These are phyloP conservation scores for Colletotrichum sp. DNA, from an alignment of 2,329 filamentous ascomycete species.

Conservation along the genomic window DNA sequence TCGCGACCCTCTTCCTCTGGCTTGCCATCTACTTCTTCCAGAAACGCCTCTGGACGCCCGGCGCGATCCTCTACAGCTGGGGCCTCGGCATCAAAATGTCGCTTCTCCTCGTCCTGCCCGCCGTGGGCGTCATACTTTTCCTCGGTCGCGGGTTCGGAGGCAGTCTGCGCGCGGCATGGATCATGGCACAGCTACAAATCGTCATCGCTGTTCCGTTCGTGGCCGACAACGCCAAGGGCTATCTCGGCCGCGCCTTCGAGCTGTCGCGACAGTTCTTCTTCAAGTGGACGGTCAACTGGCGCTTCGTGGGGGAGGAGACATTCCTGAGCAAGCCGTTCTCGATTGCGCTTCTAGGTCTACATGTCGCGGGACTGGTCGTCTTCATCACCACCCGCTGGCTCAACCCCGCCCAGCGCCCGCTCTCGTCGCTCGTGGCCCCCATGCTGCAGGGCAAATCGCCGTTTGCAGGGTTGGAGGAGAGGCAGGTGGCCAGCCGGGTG, in stretches of 20 bases:
- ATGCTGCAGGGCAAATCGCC: constrained; percentile 49
- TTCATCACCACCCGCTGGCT: constrained; percentile 77
- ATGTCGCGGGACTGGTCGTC: constrained; percentile 67
- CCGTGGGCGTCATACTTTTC: constrained; percentile 77
- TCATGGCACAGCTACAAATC: constrained; percentile 82
- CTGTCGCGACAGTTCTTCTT: constrained; percentile 90
- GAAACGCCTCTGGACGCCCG: constrained; percentile 74
- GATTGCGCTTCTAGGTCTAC: constrained; percentile 66
- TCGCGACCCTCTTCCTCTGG: constrained; percentile 86
- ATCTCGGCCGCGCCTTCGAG: constrained; percentile 86
- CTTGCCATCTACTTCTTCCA: constrained; percentile 81
- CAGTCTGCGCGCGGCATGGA: constrained; percentile 70
- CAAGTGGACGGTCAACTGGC: constrained; percentile 99
- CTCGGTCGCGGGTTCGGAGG: constrained; percentile 71
- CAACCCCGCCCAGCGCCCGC: constrained; percentile 65
- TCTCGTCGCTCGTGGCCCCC: constrained; percentile 57
- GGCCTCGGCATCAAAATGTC: constrained; percentile 97
- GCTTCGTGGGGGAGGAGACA: constrained; percentile 82
- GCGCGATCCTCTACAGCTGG: constrained; percentile 74
- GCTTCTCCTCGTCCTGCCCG: constrained; percentile 80
- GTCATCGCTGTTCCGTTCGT: constrained; percentile 72
- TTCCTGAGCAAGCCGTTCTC: constrained; percentile 79
- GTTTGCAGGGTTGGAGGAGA: constrained; percentile 57
- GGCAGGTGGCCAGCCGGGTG: constrained; percentile 60
- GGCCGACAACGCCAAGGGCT: constrained; percentile 68